Evolutionary conservation across 768 basidiomycete genomes (phyloP), one percentile per base, ranked within the genome.

Genomic region (Amanita muscaria): DNA sequence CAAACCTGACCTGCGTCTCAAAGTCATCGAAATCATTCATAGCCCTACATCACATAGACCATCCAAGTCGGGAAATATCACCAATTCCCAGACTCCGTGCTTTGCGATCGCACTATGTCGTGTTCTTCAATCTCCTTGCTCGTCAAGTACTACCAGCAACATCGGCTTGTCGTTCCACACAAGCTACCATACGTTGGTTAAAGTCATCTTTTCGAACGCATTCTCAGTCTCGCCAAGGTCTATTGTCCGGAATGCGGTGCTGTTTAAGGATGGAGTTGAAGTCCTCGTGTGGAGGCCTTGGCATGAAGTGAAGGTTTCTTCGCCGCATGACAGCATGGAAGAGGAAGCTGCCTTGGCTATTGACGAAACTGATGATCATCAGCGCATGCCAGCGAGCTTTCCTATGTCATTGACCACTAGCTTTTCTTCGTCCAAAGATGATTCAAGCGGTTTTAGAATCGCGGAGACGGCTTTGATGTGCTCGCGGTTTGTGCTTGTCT

Each of bases 21-120:
- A 29, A 2, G 35, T 47, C 22, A 24, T 41, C 21, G 35, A 37
- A 19, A 37, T 47, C 21, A 21, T 41, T 23, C 46, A 19, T 14
- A 11, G 23, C 16, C 46, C 46, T 8, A 16, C 16, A n/a, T n/a
- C n/a, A n/a, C n/a, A n/a, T n/a, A n/a, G n/a, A n/a, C n/a, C n/a
- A n/a, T 24, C 33, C 31, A n/a, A 5, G 4, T 29, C 25, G 6
- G 12, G 24, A 6, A 5, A 40, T 9, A 11, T 46, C 39, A 47
- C 16, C 15, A 41, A 40, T 8, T 31, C 22, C 5, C 31, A 29
- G 21, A 12, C 31, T 16, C 15, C 32, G 4, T 34, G 30, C n/a
- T 30, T 37, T 14, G 46, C 39, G 12, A 47, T 47, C 15, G 46
- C 46, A 14, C 16, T 47, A 12, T 47, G 46, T 31, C 30, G 37